phyloP scores from a whole-genome alignment of 163 green algal species.

The Chlorella variabilis region DNA sequence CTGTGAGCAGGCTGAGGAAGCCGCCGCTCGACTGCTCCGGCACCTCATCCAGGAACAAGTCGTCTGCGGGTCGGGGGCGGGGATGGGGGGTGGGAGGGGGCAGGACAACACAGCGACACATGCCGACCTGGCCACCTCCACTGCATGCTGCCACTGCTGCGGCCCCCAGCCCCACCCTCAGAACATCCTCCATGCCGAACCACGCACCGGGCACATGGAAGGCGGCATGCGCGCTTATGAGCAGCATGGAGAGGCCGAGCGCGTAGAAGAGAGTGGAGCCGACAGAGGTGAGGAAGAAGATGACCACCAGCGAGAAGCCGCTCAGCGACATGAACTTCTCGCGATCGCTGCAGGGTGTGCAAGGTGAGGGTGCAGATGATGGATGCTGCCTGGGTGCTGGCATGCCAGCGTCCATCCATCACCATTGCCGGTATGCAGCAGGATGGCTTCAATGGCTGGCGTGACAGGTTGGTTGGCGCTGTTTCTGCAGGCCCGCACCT shows the following conservation, averaged over 20 bases:
- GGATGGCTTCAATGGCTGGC: too few relatives aligned
- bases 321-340: constrained; percentile 87
- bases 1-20: constrained; percentile 44
- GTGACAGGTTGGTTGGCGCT: too few relatives aligned
- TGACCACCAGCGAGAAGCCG: constrained; percentile 76
- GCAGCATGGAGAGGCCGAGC: constrained; percentile 70
- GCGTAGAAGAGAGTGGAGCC: constrained; percentile 84
- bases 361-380: neutral
- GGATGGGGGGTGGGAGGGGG: too few relatives aligned
- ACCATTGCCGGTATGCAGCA: too few relatives aligned
- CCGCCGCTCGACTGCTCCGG: constrained; percentile 28
- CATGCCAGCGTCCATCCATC: too few relatives aligned
- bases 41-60: constrained; percentile 46
- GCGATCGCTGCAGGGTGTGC: constrained; percentile 67
- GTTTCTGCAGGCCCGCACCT: constrained; percentile 67
- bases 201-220: constrained; percentile 66
- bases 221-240: constrained; percentile 66
- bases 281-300: constrained; percentile 93
- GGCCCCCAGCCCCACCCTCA: too few relatives aligned
- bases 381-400: too few relatives aligned
- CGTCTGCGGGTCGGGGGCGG: constrained; percentile 3
- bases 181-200: too few relatives aligned
- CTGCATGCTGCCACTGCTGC: too few relatives aligned
- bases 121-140: too few relatives aligned
- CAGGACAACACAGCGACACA: too few relatives aligned